Evolutionary conservation across 139 green algal genomes (phyloP).

Genomic region (Micromonas commoda): DNA sequence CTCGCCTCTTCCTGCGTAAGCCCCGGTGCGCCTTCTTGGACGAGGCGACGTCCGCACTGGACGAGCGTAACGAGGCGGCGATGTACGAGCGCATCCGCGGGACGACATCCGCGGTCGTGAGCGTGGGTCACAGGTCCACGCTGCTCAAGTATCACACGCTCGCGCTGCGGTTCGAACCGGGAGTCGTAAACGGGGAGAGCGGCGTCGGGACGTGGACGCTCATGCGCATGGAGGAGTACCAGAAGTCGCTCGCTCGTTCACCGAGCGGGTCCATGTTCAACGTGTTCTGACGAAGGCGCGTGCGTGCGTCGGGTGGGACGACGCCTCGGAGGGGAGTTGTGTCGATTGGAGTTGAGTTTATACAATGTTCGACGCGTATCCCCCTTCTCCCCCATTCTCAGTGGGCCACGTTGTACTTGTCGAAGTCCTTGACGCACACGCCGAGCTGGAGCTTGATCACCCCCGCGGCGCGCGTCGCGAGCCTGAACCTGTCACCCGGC

Average conservation of each 20-base stretch:
- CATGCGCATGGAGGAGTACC: not conserved
- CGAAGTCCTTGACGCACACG: not conserved
- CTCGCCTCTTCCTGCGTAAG: constrained; percentile 56
- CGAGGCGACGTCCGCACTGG: constrained; percentile 39
- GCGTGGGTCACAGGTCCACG: constrained; percentile 31
- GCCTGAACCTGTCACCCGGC: constrained; percentile 60
- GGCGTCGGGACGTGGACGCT: not conserved
- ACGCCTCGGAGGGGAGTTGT: no score
- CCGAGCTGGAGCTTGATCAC: constrained; percentile 8
- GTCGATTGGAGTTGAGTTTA: no score
- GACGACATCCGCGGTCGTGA: constrained; percentile 20
- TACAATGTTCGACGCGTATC: not conserved
- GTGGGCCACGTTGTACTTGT: not conserved
- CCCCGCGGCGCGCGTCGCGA: constrained; percentile 29
- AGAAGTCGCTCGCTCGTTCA: not conserved
- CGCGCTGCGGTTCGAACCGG: not conserved
- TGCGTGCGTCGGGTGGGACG: no score
- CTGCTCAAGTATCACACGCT: constrained; percentile 25
- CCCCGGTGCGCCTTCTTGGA: constrained; percentile 36
- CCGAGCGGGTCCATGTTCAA: no score
- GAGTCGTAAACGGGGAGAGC: not conserved
- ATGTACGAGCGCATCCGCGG: constrained; percentile 31
- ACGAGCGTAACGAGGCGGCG: constrained; percentile 31
- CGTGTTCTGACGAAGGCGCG: no score
- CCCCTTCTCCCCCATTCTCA: not conserved